These are phyloP conservation scores for Talinum fruticosum DNA, from an alignment of 148 eudicot genomes.

Conservation along the genomic window DNA sequence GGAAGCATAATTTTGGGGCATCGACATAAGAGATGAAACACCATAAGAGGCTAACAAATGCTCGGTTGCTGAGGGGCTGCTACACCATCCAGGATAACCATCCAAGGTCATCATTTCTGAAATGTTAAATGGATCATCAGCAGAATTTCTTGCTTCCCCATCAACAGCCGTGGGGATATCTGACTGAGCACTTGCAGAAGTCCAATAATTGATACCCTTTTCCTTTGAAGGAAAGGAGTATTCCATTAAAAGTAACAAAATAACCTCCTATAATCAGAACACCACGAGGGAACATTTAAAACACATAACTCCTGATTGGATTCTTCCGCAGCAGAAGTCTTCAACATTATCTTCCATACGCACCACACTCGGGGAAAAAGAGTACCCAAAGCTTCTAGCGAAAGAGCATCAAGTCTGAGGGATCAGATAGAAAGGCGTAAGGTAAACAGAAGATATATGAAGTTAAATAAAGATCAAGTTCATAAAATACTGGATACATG, in stretches of 20 bases:
- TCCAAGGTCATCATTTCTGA: conserved; percentile 60
- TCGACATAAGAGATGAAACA: conserved; percentile 31
- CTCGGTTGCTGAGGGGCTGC: conserved; percentile 54
- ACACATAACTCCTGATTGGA: background rate
- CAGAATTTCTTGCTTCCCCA: conserved; percentile 29
- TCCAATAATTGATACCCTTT: conserved; percentile 34
- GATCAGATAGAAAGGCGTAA: background rate
- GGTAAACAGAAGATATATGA: background rate
- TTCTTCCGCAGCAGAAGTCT: conserved; percentile 9
- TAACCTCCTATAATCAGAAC: background rate
- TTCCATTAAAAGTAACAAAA: conserved; percentile 35
- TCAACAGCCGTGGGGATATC: conserved; percentile 32
- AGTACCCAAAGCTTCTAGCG: background rate
- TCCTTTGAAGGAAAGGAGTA: conserved; percentile 38
- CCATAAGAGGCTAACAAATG: conserved; percentile 56
- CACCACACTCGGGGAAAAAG: background rate
- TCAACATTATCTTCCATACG: conserved; percentile 17
- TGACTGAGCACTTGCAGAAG: conserved; percentile 28
- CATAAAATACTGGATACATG: background rate
- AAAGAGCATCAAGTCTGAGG: conserved; percentile 5
- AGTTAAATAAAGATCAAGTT: conserved; percentile 11
- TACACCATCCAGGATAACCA: conserved; percentile 66
- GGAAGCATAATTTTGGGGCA: conserved; percentile 27
- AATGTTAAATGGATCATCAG: conserved; percentile 38
- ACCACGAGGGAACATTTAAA: background rate